Conservation (phyloP, 1,284 basidiomycete genomes). For the Mycosarcoma maydis region DNA sequence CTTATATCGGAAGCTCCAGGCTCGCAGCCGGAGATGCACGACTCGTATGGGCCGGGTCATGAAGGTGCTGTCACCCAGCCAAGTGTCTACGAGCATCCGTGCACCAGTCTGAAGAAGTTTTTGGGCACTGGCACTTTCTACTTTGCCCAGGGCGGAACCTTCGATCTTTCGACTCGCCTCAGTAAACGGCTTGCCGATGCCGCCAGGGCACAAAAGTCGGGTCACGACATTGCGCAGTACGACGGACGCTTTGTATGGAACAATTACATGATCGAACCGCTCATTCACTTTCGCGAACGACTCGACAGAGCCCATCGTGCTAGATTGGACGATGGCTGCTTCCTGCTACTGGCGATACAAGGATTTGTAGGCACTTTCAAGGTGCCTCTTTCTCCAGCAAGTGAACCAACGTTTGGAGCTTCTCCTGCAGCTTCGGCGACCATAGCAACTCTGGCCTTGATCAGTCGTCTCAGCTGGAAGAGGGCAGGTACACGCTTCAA, state of each 20-base stretch:
- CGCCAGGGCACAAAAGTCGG: conserved; percentile 33
- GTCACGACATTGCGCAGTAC: conserved; percentile 52
- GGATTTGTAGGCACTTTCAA: conserved; percentile 81
- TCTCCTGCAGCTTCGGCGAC: conserved; percentile 67
- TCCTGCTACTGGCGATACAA: conserved; percentile 82
- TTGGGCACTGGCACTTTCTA: conserved; percentile 92
- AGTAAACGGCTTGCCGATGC: conserved; percentile 69
- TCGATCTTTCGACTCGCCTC: conserved; percentile 75
- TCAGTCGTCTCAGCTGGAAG: conserved; percentile 88
- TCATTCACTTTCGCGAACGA: conserved; percentile 81
- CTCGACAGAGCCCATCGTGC: conserved; percentile 76
- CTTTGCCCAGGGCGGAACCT: conserved; percentile 80
- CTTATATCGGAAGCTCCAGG: conserved; percentile 28
- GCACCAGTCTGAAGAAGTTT: conserved; percentile 87
- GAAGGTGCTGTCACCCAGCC: conserved; percentile 39
- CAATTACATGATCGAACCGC: conserved; percentile 79
- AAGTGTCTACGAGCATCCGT: conserved; percentile 81
- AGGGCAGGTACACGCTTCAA: conserved; percentile 97
- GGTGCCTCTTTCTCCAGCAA: conserved; percentile 69
- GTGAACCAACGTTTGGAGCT: neutral
- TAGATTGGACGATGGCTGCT: conserved; percentile 73
- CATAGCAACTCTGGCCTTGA: conserved; percentile 76
- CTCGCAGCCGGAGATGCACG: conserved; percentile 40
- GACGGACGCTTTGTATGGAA: conserved; percentile 76
- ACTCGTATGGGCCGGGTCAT: conserved; percentile 27